Conservation (phyloP, 345 rosid genomes). For the Noccaea caerulescens region DNA sequence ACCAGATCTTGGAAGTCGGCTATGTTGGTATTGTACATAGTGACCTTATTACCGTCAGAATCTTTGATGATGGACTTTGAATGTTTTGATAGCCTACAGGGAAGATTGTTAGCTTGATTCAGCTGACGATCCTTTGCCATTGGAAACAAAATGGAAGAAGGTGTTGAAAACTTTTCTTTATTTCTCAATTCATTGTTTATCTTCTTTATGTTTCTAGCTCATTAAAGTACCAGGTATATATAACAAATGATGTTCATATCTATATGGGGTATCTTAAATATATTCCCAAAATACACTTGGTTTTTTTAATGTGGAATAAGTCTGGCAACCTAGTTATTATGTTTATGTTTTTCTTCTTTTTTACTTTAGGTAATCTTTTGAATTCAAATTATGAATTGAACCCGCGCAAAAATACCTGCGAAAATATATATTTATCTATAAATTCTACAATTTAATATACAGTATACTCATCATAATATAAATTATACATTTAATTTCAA, state of each 20-base stretch:
- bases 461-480: too few species aligned
- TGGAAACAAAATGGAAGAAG: neutral
- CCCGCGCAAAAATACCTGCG: neutral
- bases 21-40: slow-evolving; percentile 65
- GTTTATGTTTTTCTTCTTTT: neutral
- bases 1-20: slow-evolving; percentile 68
- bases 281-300: neutral
- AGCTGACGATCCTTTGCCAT: neutral
- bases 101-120: neutral
- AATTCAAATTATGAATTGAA: neutral
- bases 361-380: neutral
- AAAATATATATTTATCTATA: neutral
- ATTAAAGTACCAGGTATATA: neutral
- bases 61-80: neutral
- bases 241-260: neutral
- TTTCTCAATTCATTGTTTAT: neutral
- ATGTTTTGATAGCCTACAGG: neutral
- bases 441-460: neutral
- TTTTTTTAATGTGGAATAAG: neutral
- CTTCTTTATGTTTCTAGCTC: neutral
- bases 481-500: neutral
- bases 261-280: neutral
- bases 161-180: neutral
- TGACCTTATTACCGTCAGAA: neutral
- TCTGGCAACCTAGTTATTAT: neutral